Evolutionary conservation across 768 basidiomycete genomes (phyloP).

Genomic region (Suillus americanus): DNA sequence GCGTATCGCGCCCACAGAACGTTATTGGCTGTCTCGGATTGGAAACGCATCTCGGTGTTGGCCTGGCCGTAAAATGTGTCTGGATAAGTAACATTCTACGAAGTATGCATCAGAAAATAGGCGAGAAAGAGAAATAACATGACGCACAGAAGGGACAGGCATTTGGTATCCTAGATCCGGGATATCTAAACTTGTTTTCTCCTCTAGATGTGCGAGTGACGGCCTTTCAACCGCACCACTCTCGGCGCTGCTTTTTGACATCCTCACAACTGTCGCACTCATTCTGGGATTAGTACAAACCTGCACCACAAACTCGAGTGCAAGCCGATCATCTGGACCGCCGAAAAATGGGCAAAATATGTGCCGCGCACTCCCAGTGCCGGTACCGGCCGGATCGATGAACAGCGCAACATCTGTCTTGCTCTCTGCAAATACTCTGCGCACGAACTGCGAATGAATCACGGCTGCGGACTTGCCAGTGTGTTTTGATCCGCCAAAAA

Average conservation of each 20-base stretch:
- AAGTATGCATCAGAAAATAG: slow-evolving; percentile 8
- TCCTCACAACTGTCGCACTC: slow-evolving; percentile 70
- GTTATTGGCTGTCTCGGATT: slow-evolving; percentile 82
- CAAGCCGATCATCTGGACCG: slow-evolving; percentile 89
- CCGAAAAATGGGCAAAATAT: slow-evolving; percentile 91
- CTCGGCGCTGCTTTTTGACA: slow-evolving; percentile 38
- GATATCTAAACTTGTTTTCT: slow-evolving; percentile 40
- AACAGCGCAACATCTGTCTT: slow-evolving; percentile 82
- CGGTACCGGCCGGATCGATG: slow-evolving; percentile 61
- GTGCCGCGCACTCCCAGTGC: slow-evolving; percentile 45
- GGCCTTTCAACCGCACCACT: slow-evolving; percentile 59
- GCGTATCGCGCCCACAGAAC: slow-evolving; percentile 72
- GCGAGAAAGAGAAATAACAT: background rate
- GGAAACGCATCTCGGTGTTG: slow-evolving; percentile 64
- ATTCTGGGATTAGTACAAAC: slow-evolving; percentile 62
- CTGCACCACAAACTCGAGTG: slow-evolving; percentile 79
- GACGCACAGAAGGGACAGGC: slow-evolving; percentile 11
- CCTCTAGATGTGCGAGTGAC: slow-evolving; percentile 56
- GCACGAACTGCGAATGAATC: slow-evolving; percentile 80
- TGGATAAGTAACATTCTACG: slow-evolving; percentile 47
- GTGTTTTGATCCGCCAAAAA: slow-evolving; percentile 58
- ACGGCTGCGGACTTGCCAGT: slow-evolving; percentile 52
- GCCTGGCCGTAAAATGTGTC: slow-evolving; percentile 74
- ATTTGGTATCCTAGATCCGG: slow-evolving; percentile 14
- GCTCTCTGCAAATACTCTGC: slow-evolving; percentile 73